A percentile compares a stretch with the other conserved stretches of the same genome.
Evolutionary conservation across 306 rosid species (phyloP).

Genomic region (Vigna trinervia): DNA sequence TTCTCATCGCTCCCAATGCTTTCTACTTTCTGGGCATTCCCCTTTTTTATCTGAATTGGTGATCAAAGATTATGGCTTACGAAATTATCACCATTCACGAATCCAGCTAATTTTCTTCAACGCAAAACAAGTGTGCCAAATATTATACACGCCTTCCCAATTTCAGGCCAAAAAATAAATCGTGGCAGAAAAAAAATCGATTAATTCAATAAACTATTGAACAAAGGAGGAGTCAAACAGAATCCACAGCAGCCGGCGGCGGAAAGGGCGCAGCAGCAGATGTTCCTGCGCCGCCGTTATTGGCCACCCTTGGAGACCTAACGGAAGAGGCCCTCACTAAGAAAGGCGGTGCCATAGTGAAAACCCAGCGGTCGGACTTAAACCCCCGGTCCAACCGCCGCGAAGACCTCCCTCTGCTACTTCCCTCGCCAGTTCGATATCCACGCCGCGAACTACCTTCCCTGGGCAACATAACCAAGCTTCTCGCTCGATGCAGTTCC

Average conservation of each 20-base stretch:
- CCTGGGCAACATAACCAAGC: slow-evolving; percentile 65
- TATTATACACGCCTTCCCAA: slow-evolving; percentile 37
- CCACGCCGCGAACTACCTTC: slow-evolving; percentile 75
- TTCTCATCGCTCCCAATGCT: not conserved
- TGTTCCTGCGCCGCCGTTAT: slow-evolving; percentile 47
- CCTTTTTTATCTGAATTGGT: not conserved
- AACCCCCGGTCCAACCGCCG: slow-evolving; percentile 59
- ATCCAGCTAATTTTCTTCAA: not conserved
- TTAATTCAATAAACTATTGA: slow-evolving; percentile 4
- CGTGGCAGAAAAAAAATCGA: slow-evolving; percentile 12
- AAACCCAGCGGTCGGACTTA: slow-evolving; percentile 89
- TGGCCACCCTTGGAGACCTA: slow-evolving; percentile 60
- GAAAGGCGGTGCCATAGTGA: slow-evolving; percentile 74
- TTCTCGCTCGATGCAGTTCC: slow-evolving; percentile 65
- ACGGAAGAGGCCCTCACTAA: slow-evolving; percentile 72
- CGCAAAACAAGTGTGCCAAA: slow-evolving; percentile 2
- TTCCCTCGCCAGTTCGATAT: slow-evolving; percentile 62
- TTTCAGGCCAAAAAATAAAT: slow-evolving; percentile 6
- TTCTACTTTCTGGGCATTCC: not conserved
- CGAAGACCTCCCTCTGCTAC: slow-evolving; percentile 57
- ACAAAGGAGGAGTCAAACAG: slow-evolving; percentile 2
- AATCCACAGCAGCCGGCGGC: slow-evolving; percentile 26
- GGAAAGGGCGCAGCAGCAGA: slow-evolving; percentile 20
- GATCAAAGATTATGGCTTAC: not conserved
- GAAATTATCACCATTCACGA: not conserved